Conservation (phyloP, 441 rosid species). For the Codiaeum variegatum region DNA sequence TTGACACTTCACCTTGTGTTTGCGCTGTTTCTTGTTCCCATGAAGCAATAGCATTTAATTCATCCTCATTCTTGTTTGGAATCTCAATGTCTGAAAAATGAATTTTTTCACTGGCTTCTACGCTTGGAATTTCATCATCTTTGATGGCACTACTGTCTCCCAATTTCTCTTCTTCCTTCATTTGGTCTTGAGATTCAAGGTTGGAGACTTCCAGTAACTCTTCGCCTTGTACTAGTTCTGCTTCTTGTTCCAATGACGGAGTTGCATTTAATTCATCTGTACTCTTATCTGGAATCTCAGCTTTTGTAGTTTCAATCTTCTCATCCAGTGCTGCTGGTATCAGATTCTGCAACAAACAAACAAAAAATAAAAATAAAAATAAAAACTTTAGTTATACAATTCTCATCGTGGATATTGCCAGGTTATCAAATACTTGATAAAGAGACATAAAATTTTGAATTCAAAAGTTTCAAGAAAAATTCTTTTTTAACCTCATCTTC, state of each 20-base stretch:
- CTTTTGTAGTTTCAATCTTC: slow-evolving; percentile 16
- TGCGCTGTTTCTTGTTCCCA: slow-evolving; percentile 1
- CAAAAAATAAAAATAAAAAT: background rate
- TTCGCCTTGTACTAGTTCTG: slow-evolving; percentile 8
- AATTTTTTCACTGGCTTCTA: slow-evolving; percentile 15
- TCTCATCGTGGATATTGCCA: background rate
- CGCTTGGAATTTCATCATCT: background rate
- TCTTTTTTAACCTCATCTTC: slow-evolving; percentile 23
- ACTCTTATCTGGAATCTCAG: slow-evolving; percentile 13
- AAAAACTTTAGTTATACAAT: background rate
- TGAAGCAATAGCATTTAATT: slow-evolving; percentile 13
- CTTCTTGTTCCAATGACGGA: slow-evolving; percentile 20
- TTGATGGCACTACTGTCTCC: background rate
- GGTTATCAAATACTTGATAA: background rate
- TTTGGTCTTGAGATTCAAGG: slow-evolving; percentile 26
- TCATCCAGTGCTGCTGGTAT: slow-evolving; percentile 13
- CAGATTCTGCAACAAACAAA: slow-evolving; percentile 13
- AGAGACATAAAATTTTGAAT: slow-evolving; percentile 13
- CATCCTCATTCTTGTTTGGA: slow-evolving; percentile 18
- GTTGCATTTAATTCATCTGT: slow-evolving; percentile 12
- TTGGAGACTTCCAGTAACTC: slow-evolving; percentile 16
- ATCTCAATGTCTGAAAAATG: slow-evolving; percentile 24
- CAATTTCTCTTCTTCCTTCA: slow-evolving; percentile 20
- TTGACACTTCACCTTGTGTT: slow-evolving; percentile 13
- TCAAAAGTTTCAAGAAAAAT: slow-evolving; percentile 18